Percentiles rank a stretch among this genome's conserved stretches.
phyloP scores from a whole-genome alignment of 495 filamentous ascomycete species.

The Aspergillus haitiensis region DNA sequence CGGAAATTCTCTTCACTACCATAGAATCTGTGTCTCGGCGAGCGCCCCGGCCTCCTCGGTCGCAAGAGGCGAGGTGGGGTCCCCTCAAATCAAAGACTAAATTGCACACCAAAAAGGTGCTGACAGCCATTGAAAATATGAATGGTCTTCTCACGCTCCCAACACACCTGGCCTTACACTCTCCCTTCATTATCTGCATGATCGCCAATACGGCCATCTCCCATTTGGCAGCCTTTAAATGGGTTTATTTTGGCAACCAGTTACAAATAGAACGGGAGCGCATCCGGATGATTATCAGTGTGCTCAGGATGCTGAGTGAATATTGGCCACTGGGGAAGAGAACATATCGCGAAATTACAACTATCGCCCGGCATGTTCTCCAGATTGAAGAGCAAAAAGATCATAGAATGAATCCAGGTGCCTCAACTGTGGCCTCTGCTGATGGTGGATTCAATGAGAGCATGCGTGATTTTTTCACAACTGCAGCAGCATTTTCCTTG shows the following conservation, averaged over 20 bases:
- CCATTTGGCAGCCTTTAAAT: constrained; percentile 23
- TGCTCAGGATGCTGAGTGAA: constrained; percentile 22
- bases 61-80: constrained; percentile 7
- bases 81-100: neutral
- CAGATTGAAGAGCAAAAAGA: neutral
- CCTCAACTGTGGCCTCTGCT: neutral
- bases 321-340: constrained; percentile 22
- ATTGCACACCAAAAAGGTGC: constrained; percentile 21
- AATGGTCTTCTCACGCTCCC: constrained; percentile 23
- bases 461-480: neutral
- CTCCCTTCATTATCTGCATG: constrained; percentile 28
- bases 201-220: constrained; percentile 25
- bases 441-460: neutral
- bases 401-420: neutral
- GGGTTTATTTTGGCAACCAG: constrained; percentile 11
- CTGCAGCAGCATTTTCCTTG: neutral
- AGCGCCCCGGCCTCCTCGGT: constrained; percentile 11
- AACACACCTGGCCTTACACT: constrained; percentile 15
- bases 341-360: constrained; percentile 22
- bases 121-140: constrained; percentile 19
- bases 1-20: constrained; percentile 15
- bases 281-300: constrained; percentile 22
- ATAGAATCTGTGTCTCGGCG: constrained; percentile 22
- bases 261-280: constrained; percentile 17
- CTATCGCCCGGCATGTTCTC: constrained; percentile 21